Conservation (phyloP, 176 grass and related monocot genomes). For the Tillandsia leiboldiana region DNA sequence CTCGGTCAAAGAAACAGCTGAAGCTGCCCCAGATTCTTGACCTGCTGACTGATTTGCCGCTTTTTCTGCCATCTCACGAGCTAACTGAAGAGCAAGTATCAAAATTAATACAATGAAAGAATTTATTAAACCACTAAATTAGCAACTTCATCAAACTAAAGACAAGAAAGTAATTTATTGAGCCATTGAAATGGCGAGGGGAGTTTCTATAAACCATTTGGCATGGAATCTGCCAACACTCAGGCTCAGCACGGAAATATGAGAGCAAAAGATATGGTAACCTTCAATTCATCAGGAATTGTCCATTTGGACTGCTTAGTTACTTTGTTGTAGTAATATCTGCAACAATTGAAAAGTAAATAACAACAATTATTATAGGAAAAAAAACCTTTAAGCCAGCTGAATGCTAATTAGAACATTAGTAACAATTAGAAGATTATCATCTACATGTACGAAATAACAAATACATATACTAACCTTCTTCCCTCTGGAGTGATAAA, state of each 20-base stretch:
- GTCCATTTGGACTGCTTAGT: constrained; percentile 88
- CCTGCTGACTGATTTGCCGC: constrained; percentile 30
- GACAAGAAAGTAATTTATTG: background rate
- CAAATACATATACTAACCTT: constrained; percentile 52
- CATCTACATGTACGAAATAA: background rate
- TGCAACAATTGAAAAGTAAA: constrained; percentile 8
- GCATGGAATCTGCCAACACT: too few species aligned
- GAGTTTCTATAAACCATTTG: too few species aligned
- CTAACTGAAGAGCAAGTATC: constrained; percentile 35
- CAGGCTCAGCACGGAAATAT: too few species aligned
- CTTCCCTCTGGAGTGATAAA: constrained; percentile 72
- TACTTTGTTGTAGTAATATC: constrained; percentile 79
- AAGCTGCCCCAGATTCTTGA: constrained; percentile 26
- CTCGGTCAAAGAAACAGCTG: constrained; percentile 20
- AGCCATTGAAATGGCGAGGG: background rate
- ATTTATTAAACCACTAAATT: too few species aligned
- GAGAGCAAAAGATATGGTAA: constrained; percentile 3
- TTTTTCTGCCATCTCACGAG: constrained; percentile 77
- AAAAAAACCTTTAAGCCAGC: background rate
- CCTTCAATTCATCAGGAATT: constrained; percentile 95
- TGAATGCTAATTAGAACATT: background rate
- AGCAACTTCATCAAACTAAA: background rate
- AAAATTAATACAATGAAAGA: too few species aligned
- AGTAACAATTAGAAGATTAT: background rate
- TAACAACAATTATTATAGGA: background rate